These are phyloP conservation scores for Scleromitrula shiraiana DNA, from an alignment of 2,329 filamentous ascomycete species.

Conservation along the genomic window DNA sequence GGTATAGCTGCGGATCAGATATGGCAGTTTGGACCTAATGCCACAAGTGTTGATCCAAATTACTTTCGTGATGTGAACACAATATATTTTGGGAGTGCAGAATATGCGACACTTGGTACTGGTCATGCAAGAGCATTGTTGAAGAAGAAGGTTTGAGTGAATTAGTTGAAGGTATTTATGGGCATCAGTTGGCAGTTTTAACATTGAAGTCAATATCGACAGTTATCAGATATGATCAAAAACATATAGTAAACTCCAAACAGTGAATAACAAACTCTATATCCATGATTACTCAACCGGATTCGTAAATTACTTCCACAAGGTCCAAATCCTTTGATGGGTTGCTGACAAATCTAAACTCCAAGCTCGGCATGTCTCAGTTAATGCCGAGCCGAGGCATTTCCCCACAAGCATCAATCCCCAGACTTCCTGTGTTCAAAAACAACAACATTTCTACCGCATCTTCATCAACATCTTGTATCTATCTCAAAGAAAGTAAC, in stretches of 20 bases:
- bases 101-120: constrained; percentile 18
- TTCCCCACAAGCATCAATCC: background rate
- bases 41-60: constrained; percentile 12
- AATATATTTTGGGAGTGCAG: constrained; percentile 19
- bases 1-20: constrained; percentile 23
- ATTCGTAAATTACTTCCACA: no score
- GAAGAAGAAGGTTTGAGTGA: constrained; percentile 14
- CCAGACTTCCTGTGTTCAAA: background rate
- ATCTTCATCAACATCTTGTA: background rate
- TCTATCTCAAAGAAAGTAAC: background rate
- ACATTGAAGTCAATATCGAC: no score
- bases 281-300: no score
- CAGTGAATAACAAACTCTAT: no score
- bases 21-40: constrained; percentile 23
- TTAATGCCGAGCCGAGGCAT: background rate
- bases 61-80: constrained; percentile 20
- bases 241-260: no score
- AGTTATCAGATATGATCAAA: no score
- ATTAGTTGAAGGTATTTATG: no score
- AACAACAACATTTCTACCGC: background rate
- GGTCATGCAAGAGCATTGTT: constrained; percentile 20
- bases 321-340: background rate
- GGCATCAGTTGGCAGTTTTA: no score
- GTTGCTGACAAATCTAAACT: background rate
- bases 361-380: no score